phyloP scores from a whole-genome alignment of 257 asterid species.

The Ilex asprella region DNA sequence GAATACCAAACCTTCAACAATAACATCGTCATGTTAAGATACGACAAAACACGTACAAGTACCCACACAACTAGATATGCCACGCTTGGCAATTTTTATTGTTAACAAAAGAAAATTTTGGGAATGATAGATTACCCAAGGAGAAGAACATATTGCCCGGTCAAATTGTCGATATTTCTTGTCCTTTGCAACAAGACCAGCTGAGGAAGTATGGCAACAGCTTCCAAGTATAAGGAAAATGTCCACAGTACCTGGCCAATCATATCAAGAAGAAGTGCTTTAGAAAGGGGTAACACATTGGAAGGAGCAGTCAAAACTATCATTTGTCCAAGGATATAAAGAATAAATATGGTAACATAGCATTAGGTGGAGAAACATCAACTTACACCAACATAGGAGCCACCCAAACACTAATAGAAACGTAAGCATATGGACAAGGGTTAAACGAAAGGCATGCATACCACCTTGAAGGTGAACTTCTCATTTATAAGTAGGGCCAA shows the following conservation, averaged over 20 bases:
- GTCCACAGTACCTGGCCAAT: conserved; percentile 66
- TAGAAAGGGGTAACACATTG: background rate
- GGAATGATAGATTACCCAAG: conserved; percentile 45
- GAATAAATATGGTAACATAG: background rate
- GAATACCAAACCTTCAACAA: no score
- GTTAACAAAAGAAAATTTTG: background rate
- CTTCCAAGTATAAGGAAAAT: conserved; percentile 77
- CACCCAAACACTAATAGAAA: background rate
- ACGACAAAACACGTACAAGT: no score
- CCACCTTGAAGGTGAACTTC: conserved; percentile 69
- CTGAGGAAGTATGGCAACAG: conserved; percentile 89
- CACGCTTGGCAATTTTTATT: no score
- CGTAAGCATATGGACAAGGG: background rate
- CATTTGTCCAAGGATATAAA: background rate
- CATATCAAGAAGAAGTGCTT: conserved; percentile 6
- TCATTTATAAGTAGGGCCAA: conserved; percentile 61
- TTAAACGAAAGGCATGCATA: conserved; percentile 12
- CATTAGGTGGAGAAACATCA: background rate
- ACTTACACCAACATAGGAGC: background rate
- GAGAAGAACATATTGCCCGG: conserved; percentile 82
- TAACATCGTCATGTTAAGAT: no score
- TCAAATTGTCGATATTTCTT: conserved; percentile 80
- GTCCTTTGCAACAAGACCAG: conserved; percentile 80
- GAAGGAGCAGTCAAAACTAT: background rate
- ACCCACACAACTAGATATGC: no score